Evolutionary conservation across 1,284 basidiomycete species (phyloP), one percentile per base, ranked within the genome.

Genomic region (Gymnopus androsaceus): DNA sequence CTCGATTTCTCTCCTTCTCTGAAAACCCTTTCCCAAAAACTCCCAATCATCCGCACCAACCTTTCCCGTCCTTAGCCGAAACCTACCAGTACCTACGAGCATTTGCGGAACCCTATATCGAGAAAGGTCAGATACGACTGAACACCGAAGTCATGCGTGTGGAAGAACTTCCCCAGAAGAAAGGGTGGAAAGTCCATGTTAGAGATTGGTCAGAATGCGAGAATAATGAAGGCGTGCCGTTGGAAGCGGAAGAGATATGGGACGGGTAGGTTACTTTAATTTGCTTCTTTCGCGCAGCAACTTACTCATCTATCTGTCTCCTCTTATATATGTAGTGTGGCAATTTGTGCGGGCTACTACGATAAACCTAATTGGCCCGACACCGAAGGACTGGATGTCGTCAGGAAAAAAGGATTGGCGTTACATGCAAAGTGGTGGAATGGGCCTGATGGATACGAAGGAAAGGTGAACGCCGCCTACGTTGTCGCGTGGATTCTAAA

Each of bases 1-100:
- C 79, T 2, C 71, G 77, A 44, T 79, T 72, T 53, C 67, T 80
- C 7, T 74, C 74, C 3, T 78, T 77, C 62, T 75, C 77, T 5
- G 65, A 61, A 9, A 48, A 56, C 33, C 70, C 72, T 4, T 77
- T 76, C 47, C 72, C 74, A 11, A 55, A 61, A 3, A 66, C 70
- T 1, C 57, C 63, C 1, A 50, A 63, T 7, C 59, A 62, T 9
- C 62, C 66, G 2, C 55, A 67, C 11, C 78, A 80, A 51, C 78
- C 76, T 0, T 79, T 78, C 57, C 77, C 77, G 2, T 77, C 71
- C 0, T 66, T 79, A 1, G 34, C 25, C 2, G 78, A 80, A 60
- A 80, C 77, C 0, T 65, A 74, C 34, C 63, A 67, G 0, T 80
- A 78, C 49, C 67, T 81, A 9, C 66, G 65, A 14, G 42, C 58